These are phyloP conservation scores for Agapanthus africanus DNA, from an alignment of 106 monocot species.

Conservation along the genomic window DNA sequence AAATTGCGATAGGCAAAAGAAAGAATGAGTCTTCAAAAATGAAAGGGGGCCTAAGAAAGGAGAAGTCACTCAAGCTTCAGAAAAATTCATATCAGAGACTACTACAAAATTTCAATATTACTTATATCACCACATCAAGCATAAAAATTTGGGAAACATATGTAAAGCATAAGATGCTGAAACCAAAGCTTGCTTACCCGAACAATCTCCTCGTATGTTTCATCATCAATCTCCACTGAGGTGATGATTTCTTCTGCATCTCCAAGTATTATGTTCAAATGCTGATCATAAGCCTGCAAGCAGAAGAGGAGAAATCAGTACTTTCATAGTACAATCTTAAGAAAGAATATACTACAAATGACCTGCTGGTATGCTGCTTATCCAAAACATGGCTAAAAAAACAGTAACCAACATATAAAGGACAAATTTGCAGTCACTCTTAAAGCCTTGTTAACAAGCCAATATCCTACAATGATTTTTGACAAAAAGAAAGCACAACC, in stretches of 20 bases:
- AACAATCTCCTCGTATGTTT: conserved; percentile 58
- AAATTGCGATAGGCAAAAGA: no score
- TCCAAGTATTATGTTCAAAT: conserved; percentile 67
- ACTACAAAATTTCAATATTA: neutral
- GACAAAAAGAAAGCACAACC: neutral
- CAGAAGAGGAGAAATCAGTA: neutral
- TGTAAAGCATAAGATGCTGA: neutral
- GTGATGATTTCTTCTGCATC: conserved; percentile 67
- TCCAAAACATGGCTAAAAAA: neutral
- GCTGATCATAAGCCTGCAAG: conserved; percentile 64
- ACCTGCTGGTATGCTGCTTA: neutral
- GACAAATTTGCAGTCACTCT: no score
- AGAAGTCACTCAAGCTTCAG: neutral
- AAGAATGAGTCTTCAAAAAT: no score
- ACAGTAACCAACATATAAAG: neutral
- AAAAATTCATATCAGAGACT: neutral
- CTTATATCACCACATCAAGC: neutral
- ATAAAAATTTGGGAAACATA: neutral
- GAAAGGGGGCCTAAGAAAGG: no score
- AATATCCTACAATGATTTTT: neutral
- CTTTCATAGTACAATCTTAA: neutral
- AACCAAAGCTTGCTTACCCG: neutral
- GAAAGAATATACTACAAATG: neutral
- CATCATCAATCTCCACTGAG: conserved; percentile 61
- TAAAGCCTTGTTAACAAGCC: neutral